Percentiles rank a stretch among this genome's conserved stretches.
These are phyloP conservation scores for Anisodus tanguticus DNA, from an alignment of 257 asterid genomes.

Conservation along the genomic window DNA sequence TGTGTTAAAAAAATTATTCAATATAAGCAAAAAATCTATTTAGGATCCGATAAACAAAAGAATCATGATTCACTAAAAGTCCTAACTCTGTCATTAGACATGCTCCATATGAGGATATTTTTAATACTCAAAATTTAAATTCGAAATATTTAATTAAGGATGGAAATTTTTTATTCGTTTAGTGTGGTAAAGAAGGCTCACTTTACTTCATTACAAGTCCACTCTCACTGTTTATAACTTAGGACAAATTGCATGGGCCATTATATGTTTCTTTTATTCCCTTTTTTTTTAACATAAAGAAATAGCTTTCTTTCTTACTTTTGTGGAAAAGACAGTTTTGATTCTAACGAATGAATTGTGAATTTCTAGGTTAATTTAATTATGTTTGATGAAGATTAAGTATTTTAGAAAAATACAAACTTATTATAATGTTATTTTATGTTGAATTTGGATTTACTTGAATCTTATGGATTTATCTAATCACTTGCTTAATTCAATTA, in stretches of 20 bases:
- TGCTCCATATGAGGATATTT: too few relatives aligned
- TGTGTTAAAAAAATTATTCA: background rate
- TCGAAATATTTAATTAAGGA: background rate
- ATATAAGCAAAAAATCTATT: too few relatives aligned
- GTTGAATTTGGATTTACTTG: conserved; percentile 10
- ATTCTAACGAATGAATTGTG: conserved; percentile 15
- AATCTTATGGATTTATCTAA: conserved; percentile 16
- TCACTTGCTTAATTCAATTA: background rate
- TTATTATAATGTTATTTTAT: background rate
- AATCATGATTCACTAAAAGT: background rate
- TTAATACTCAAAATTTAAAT: background rate
- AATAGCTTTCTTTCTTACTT: background rate
- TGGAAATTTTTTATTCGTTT: background rate
- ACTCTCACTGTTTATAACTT: background rate
- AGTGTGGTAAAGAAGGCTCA: too few relatives aligned
- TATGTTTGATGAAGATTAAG: background rate
- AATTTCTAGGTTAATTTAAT: background rate
- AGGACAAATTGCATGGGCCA: conserved; percentile 13
- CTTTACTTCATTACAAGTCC: background rate
- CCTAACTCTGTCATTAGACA: background rate
- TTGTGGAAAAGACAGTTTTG: conserved; percentile 27
- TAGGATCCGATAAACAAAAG: too few relatives aligned
- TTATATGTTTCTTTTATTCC: background rate
- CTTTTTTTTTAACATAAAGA: background rate
- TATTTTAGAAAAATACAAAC: background rate